These are phyloP conservation scores for Candida caryicola DNA, from an alignment of 805 yeast genomes.

Conservation along the genomic window DNA sequence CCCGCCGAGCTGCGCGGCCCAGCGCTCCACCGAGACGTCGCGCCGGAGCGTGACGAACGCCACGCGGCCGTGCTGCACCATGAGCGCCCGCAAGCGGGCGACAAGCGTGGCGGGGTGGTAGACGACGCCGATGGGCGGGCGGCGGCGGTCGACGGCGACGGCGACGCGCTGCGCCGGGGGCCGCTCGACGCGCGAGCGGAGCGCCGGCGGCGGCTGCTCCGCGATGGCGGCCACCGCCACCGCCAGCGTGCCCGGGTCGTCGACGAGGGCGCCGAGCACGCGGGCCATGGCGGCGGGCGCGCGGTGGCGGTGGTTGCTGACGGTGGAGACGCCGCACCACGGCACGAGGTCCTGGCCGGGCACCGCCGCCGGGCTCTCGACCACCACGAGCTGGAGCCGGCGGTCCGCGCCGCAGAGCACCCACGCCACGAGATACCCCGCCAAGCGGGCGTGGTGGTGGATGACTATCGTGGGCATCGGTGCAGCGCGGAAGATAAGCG, in stretches of 20 bases:
- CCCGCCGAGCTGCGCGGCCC: slow-evolving; percentile 1
- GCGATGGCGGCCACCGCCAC: no score
- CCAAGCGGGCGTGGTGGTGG: slow-evolving; percentile 16
- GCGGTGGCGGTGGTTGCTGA: slow-evolving; percentile 14
- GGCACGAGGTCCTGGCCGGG: slow-evolving; percentile 13
- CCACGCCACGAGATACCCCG: slow-evolving; percentile 18
- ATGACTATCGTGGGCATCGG: slow-evolving; percentile 14
- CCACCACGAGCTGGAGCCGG: slow-evolving; percentile 12
- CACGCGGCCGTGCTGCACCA: slow-evolving; percentile 6
- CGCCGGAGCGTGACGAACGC: slow-evolving; percentile 4
- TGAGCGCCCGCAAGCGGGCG: slow-evolving; percentile 6
- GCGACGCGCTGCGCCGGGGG: not conserved
- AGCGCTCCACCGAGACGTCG: not conserved
- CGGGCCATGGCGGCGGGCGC: no score
- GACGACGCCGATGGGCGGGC: slow-evolving; percentile 11
- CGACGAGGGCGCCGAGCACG: no score
- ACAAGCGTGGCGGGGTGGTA: slow-evolving; percentile 17
- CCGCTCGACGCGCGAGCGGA: no score
- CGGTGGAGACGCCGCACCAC: slow-evolving; percentile 28
- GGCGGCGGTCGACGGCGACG: not conserved
- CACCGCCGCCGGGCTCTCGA: slow-evolving; percentile 7
- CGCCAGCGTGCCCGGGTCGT: no score
- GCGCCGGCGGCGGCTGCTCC: no score
- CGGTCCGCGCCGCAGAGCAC: slow-evolving; percentile 12
- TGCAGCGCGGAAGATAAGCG: no score